Conservation (phyloP, 1,139 yeast species). For the Torulaspora pretoriensis region DNA sequence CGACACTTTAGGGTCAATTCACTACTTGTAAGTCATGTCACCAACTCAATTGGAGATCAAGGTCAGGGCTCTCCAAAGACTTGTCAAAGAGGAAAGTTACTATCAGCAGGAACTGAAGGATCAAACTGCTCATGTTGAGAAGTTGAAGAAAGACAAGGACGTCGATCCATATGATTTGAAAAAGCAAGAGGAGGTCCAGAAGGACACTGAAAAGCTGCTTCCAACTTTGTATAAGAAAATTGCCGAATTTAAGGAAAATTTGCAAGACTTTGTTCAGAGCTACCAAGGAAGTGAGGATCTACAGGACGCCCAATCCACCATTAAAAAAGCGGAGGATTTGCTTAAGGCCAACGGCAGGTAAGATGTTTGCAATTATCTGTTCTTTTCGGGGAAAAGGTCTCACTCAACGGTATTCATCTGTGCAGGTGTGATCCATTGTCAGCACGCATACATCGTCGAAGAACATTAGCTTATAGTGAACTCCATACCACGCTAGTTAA, state of each 20-base stretch:
- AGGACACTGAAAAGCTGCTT: constrained; percentile 65
- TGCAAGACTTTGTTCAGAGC: constrained; percentile 41
- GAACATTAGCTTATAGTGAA: no score
- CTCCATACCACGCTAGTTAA: no score
- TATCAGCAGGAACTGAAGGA: constrained; percentile 64
- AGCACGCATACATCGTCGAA: no score
- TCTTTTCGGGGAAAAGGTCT: no score
- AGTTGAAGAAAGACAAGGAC: constrained; percentile 38
- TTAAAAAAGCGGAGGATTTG: constrained; percentile 28
- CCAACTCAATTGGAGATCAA: constrained; percentile 78
- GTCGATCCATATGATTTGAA: constrained; percentile 70
- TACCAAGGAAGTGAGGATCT: constrained; percentile 43
- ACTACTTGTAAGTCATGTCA: constrained; percentile 48
- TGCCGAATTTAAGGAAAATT: constrained; percentile 45
- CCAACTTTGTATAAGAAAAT: constrained; percentile 59
- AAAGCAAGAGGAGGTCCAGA: constrained; percentile 58
- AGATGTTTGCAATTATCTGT: not conserved
- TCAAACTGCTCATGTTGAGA: constrained; percentile 50
- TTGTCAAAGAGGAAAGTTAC: constrained; percentile 64
- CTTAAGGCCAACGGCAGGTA: constrained; percentile 8
- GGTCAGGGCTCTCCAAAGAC: constrained; percentile 64
- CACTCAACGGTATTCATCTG: no score
- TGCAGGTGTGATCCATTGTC: no score
- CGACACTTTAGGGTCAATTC: not conserved
- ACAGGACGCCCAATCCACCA: constrained; percentile 28